Evolutionary conservation across 495 filamentous ascomycete genomes (phyloP).

Genomic region (Neurospora sp.): DNA sequence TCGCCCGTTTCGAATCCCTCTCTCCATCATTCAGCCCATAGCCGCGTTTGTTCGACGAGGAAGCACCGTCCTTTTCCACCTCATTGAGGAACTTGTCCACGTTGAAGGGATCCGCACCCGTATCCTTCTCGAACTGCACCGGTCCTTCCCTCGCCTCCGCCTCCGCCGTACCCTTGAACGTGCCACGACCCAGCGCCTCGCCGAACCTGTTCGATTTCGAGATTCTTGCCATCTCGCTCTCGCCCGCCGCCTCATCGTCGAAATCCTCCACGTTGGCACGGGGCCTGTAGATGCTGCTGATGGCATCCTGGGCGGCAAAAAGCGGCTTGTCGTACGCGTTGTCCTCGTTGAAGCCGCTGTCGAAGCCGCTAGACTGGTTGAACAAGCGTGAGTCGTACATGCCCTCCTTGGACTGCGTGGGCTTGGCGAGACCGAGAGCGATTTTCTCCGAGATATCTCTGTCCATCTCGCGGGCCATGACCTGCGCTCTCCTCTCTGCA

Average conservation of each 20-base stretch:
- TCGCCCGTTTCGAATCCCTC: conserved; percentile 62
- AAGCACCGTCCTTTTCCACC: conserved; percentile 44
- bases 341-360: conserved; percentile 90
- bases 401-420: conserved; percentile 74
- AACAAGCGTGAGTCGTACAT: conserved; percentile 98
- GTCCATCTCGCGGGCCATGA: conserved; percentile 89
- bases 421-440: conserved; percentile 88
- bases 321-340: conserved; percentile 95
- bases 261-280: conserved; percentile 57
- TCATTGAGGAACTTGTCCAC: conserved; percentile 88
- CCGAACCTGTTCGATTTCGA: conserved; percentile 69
- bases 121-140: conserved; percentile 97
- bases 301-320: conserved; percentile 93
- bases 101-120: conserved; percentile 73
- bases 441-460: conserved; percentile 98
- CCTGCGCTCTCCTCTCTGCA: conserved; percentile 75
- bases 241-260: conserved; percentile 70
- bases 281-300: conserved; percentile 89
- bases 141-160: conserved; percentile 84
- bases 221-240: conserved; percentile 77
- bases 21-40: conserved; percentile 77
- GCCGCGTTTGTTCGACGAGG: conserved; percentile 55
- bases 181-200: conserved; percentile 78
- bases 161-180: conserved; percentile 81
- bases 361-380: conserved; percentile 86